Percentiles rank a stretch among this genome's conserved stretches.
These are phyloP conservation scores for Alectoria sarmentosa DNA, from an alignment of 495 filamentous ascomycete species.

Conservation along the genomic window DNA sequence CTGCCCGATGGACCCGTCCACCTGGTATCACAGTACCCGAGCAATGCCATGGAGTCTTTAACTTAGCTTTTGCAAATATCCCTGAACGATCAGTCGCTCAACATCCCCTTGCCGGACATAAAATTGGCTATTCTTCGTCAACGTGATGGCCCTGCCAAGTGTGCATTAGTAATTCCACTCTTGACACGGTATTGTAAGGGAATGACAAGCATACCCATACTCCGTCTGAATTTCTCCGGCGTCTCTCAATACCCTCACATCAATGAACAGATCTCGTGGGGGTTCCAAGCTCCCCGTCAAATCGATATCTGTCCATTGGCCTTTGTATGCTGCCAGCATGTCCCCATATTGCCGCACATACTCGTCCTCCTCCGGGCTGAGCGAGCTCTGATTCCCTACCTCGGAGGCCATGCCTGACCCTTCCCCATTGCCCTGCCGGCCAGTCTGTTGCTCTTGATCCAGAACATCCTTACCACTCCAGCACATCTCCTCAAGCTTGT, in stretches of 20 bases:
- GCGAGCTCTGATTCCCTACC: slow-evolving; percentile 56
- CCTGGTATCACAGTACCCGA: background rate
- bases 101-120: slow-evolving; percentile 97
- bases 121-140: slow-evolving; percentile 97
- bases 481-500: slow-evolving; percentile 89
- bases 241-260: slow-evolving; percentile 93
- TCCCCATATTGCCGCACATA: slow-evolving; percentile 89
- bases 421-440: slow-evolving; percentile 25
- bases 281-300: slow-evolving; percentile 92
- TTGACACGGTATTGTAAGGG: background rate
- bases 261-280: slow-evolving; percentile 92
- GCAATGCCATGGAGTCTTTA: slow-evolving; percentile 38
- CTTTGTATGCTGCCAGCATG: slow-evolving; percentile 91
- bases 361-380: slow-evolving; percentile 97
- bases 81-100: slow-evolving; percentile 87
- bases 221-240: slow-evolving; percentile 99
- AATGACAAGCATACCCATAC: slow-evolving; percentile 69
- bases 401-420: slow-evolving; percentile 32
- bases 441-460: slow-evolving; percentile 38
- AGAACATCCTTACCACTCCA: slow-evolving; percentile 82
- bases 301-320: slow-evolving; percentile 98
- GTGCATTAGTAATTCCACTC: background rate
- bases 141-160: slow-evolving; percentile 69
- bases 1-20: background rate
- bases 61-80: slow-evolving; percentile 89